These are phyloP conservation scores for Yarrowia sp. DNA, from an alignment of 805 yeast genomes.

Conservation along the genomic window DNA sequence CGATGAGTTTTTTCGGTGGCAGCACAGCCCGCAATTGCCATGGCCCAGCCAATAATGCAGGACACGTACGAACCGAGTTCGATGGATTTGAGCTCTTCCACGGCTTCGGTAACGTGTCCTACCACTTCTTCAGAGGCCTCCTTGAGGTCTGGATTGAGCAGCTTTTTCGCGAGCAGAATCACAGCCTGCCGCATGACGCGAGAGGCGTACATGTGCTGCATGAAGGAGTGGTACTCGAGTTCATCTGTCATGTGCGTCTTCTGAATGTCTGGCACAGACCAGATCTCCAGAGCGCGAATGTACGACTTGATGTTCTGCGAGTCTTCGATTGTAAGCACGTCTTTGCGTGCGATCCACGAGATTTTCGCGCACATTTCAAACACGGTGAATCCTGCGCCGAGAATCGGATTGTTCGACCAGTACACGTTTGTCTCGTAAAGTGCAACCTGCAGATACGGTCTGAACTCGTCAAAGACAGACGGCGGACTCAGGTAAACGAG, in stretches of 20 bases:
- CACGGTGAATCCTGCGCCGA: slow-evolving; percentile 11
- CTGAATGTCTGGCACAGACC: slow-evolving; percentile 12
- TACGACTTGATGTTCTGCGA: neutral
- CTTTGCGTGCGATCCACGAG: slow-evolving; percentile 8
- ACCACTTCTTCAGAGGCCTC: neutral
- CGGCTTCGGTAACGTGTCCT: neutral
- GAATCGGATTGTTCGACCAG: slow-evolving; percentile 19
- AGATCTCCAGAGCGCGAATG: slow-evolving; percentile 5
- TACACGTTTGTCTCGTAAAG: slow-evolving; percentile 7
- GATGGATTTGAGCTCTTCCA: slow-evolving; percentile 26
- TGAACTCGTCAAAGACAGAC: slow-evolving; percentile 7
- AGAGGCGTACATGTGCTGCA: slow-evolving; percentile 18
- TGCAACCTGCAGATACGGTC: slow-evolving; percentile 7
- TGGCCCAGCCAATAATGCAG: slow-evolving; percentile 21
- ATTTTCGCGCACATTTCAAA: slow-evolving; percentile 21
- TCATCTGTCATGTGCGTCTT: slow-evolving; percentile 5
- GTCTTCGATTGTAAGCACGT: neutral
- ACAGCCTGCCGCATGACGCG: slow-evolving; percentile 7
- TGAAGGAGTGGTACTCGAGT: slow-evolving; percentile 11
- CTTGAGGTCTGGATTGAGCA: neutral
- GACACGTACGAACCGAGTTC: slow-evolving; percentile 22
- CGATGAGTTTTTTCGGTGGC: slow-evolving; percentile 3
- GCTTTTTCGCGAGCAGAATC: neutral
- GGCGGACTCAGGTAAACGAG: neutral
- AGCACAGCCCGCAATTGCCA: slow-evolving; percentile 6